Evolutionary conservation across 768 basidiomycete genomes (phyloP).

Genomic region (Serendipita sp.): DNA sequence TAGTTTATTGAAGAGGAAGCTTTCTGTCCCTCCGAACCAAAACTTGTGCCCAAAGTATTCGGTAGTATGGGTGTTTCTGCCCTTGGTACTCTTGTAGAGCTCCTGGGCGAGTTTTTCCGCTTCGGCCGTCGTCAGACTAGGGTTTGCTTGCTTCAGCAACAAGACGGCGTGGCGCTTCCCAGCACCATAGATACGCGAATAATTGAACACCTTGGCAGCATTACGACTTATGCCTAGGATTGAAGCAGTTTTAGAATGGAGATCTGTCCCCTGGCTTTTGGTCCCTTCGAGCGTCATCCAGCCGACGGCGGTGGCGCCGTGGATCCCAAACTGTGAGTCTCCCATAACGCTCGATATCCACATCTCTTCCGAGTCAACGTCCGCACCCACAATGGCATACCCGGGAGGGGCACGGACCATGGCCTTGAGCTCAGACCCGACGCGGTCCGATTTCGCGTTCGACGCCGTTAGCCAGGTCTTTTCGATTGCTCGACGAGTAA

Average conservation of each 20-base stretch:
- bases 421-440: slow-evolving; percentile 96
- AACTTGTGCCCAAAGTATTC: slow-evolving; percentile 71
- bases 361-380: slow-evolving; percentile 96
- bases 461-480: slow-evolving; percentile 97
- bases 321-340: slow-evolving; percentile 91
- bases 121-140: slow-evolving; percentile 58
- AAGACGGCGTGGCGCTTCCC: slow-evolving; percentile 88
- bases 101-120: slow-evolving; percentile 71
- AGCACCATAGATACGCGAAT: slow-evolving; percentile 96
- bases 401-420: slow-evolving; percentile 93
- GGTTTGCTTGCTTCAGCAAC: slow-evolving; percentile 70
- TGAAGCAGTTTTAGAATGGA: slow-evolving; percentile 89
- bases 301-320: slow-evolving; percentile 91
- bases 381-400: slow-evolving; percentile 90
- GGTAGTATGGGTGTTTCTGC: slow-evolving; percentile 62
- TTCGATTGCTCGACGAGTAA: slow-evolving; percentile 93
- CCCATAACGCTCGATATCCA: slow-evolving; percentile 99
- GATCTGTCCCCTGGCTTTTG: slow-evolving; percentile 83
- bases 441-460: slow-evolving; percentile 93
- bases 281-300: slow-evolving; percentile 99
- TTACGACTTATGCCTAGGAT: slow-evolving; percentile 90
- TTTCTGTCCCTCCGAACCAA: slow-evolving; percentile 96
- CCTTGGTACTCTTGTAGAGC: slow-evolving; percentile 86
- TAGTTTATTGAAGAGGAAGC: slow-evolving; percentile 92
- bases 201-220: slow-evolving; percentile 97